Conservation (phyloP, 2,329 filamentous ascomycete genomes). For the Iodosphaeria phyllophila region DNA sequence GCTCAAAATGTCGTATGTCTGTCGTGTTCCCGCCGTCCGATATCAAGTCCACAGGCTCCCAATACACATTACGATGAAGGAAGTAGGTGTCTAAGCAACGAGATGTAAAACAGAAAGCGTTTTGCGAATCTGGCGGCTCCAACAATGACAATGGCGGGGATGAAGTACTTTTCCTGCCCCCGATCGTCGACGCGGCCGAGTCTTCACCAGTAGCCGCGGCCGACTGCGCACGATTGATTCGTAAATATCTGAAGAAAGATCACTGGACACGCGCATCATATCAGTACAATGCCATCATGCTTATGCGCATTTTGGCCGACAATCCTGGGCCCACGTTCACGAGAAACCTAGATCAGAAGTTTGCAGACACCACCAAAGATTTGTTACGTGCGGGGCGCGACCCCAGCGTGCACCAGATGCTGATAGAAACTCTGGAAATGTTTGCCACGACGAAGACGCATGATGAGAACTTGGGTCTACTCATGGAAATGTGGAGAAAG, state of each 20-base stretch:
- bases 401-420: slow-evolving; percentile 61
- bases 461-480: slow-evolving; percentile 52
- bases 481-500: slow-evolving; percentile 77
- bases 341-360: slow-evolving; percentile 74
- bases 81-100: slow-evolving; percentile 5
- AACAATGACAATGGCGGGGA: slow-evolving; percentile 47
- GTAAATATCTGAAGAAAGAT: slow-evolving; percentile 63
- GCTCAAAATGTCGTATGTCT: slow-evolving; percentile 44
- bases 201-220: slow-evolving; percentile 74
- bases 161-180: slow-evolving; percentile 80
- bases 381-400: slow-evolving; percentile 55
- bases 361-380: slow-evolving; percentile 57
- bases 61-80: slow-evolving; percentile 2
- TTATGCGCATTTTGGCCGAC: slow-evolving; percentile 77
- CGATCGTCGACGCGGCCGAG: slow-evolving; percentile 88
- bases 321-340: slow-evolving; percentile 86
- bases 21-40: no score
- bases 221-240: slow-evolving; percentile 63
- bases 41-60: no score
- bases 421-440: slow-evolving; percentile 70
- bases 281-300: slow-evolving; percentile 95
- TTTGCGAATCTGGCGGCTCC: slow-evolving; percentile 57
- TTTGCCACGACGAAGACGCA: slow-evolving; percentile 54
- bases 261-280: slow-evolving; percentile 45
- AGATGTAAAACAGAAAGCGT: slow-evolving; percentile 47